Conservation (phyloP, 2,329 filamentous ascomycete species). For the Penicillium crustosum region DNA sequence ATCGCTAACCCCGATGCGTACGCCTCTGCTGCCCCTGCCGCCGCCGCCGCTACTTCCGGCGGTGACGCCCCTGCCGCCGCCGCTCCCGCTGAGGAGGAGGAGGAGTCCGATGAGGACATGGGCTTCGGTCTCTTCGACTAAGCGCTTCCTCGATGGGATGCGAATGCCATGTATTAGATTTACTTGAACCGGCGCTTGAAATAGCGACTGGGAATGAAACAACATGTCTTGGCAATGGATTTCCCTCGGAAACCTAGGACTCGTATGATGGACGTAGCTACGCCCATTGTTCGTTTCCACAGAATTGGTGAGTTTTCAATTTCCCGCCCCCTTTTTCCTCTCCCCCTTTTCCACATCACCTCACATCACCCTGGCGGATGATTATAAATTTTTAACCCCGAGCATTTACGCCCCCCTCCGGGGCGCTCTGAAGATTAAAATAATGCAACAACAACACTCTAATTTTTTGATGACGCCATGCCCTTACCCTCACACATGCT, state of each 20-base stretch:
- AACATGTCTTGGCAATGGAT: slow-evolving; percentile 30
- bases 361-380: slow-evolving; percentile 45
- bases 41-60: slow-evolving; percentile 53
- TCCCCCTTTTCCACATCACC: background rate
- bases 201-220: slow-evolving; percentile 36
- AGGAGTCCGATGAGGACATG: slow-evolving; percentile 62
- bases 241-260: slow-evolving; percentile 18
- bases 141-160: slow-evolving; percentile 34
- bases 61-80: slow-evolving; percentile 54
- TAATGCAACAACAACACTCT: slow-evolving; percentile 65
- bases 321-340: slow-evolving; percentile 10
- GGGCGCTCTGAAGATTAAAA: slow-evolving; percentile 56
- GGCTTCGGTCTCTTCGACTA: slow-evolving; percentile 81
- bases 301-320: slow-evolving; percentile 27
- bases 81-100: slow-evolving; percentile 64
- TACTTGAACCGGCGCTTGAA: slow-evolving; percentile 31
- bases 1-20: slow-evolving; percentile 99
- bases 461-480: slow-evolving; percentile 67
- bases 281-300: slow-evolving; percentile 33
- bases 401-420: slow-evolving; percentile 43
- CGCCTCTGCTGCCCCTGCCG: slow-evolving; percentile 73
- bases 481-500: slow-evolving; percentile 8
- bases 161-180: slow-evolving; percentile 42
- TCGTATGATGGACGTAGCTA: slow-evolving; percentile 37
- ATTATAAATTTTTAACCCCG: slow-evolving; percentile 69